Percentiles rank a stretch among this genome's conserved stretches.
phyloP scores from a whole-genome alignment of 192 early-diverging fungal genomes.

The Coemansia sp. region DNA sequence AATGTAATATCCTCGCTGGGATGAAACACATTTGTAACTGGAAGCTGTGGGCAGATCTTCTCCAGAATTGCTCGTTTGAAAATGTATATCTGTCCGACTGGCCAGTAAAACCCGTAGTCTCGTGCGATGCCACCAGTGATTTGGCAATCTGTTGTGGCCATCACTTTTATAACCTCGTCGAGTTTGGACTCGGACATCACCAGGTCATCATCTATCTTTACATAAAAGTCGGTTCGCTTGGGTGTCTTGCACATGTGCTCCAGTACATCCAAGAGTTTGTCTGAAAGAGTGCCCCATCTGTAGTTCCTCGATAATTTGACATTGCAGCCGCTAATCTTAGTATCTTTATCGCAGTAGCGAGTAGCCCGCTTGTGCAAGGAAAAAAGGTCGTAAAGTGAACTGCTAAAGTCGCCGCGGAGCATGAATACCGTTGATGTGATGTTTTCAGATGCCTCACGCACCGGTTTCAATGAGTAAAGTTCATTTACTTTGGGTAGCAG shows the following conservation, averaged over 20 bases:
- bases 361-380: constrained; percentile 2
- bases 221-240: background rate
- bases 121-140: constrained; percentile 2
- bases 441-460: background rate
- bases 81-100: constrained; percentile 4
- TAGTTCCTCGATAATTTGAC: constrained; percentile 4
- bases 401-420: constrained; percentile 10
- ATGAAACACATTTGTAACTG: background rate
- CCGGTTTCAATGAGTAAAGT: background rate
- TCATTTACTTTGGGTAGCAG: background rate
- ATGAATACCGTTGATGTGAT: constrained; percentile 3
- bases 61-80: background rate
- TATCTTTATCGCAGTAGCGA: constrained; percentile 3
- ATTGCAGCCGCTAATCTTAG: background rate
- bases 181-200: constrained; percentile 9
- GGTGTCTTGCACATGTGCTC: background rate
- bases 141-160: constrained; percentile 8
- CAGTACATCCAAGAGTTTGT: background rate
- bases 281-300: background rate
- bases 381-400: constrained; percentile 3
- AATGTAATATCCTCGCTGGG: constrained; percentile 6
- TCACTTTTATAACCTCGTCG: background rate
- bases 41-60: background rate
- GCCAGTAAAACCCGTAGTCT: constrained; percentile 3
- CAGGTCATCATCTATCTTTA: constrained; percentile 8